Base-by-base conservation (phyloP, 1,284 basidiomycete genomes). In the Leccinum ponderosum region DNA sequence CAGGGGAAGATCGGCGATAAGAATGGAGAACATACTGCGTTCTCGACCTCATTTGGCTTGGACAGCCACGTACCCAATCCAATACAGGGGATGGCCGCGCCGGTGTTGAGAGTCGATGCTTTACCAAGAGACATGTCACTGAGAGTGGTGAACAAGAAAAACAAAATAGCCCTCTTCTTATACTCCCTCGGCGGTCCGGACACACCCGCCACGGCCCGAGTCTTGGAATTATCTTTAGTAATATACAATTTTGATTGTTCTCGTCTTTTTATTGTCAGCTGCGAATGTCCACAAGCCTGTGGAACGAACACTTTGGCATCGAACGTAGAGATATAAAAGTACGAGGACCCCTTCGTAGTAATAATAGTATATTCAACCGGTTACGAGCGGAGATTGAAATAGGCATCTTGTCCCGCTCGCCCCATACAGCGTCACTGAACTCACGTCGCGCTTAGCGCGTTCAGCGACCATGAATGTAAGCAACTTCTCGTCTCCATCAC, bases 1-100 rank as follows among this genome's bases (percentile, higher is more conserved):
- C 12, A 62, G 42, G 9, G 14, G 25, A 8, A 20, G 58, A 61
- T 62, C 29, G 22, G 9, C 29, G 52, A 53, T 12, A 25, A 57
- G 2, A 42, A 56, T n/a, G 78, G n/a, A 27, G 37, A 29, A 4
- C 8, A 52, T 69, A 90, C 87, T 58, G 92, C 89, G 55, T 83
- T 80, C 76, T 89, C 88, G 59, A 94, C 93, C 73, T 94, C 89
- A 27, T 87, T 81, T 15, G 89, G 88, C 70, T 86, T 80, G 25
- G 90, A 89, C 57, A 87, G 81, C 93, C 92, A 95, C 29, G 93
- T 94, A 8, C 93, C 93, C 48, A 94, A 82, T 52, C 93, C 93
- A 68, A 93, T 85, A 75, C 89, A 85, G 50, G 89, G 89, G 64
- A 93, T 77, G 57, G 73, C 67, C 44, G 77, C 75, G 9, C 83